A percentile compares a stretch with the other conserved stretches of the same genome.
Evolutionary conservation across 2,329 filamentous ascomycete species (phyloP).

Genomic region (Xylariales sp.): DNA sequence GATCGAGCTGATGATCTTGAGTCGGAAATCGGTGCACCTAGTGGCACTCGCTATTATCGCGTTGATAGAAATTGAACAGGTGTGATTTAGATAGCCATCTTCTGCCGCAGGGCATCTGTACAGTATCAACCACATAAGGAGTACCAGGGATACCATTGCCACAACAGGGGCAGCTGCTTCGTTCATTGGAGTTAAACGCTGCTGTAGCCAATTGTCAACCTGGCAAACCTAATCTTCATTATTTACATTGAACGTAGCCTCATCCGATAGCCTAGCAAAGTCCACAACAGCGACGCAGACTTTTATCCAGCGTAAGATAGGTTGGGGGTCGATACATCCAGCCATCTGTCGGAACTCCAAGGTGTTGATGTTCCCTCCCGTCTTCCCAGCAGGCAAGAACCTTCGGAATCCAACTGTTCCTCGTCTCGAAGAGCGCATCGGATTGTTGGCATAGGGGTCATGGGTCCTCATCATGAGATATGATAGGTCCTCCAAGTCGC

Average conservation of each 20-base stretch:
- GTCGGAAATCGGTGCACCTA: too few species aligned
- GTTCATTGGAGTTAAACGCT: too few species aligned
- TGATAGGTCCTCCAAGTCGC: constrained; percentile 13
- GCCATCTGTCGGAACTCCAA: constrained; percentile 24
- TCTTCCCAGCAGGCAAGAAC: constrained; percentile 15
- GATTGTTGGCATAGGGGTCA: neutral
- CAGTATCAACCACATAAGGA: too few species aligned
- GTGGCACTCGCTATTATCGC: too few species aligned
- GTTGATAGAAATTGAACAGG: too few species aligned
- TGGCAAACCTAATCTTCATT: too few species aligned
- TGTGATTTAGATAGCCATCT: too few species aligned
- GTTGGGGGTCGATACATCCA: constrained; percentile 16
- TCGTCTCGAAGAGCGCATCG: neutral
- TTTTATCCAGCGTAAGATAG: constrained; percentile 18
- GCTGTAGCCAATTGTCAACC: too few species aligned
- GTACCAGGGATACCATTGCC: too few species aligned
- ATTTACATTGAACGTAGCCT: constrained; percentile 11
- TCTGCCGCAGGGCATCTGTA: too few species aligned
- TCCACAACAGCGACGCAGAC: constrained; percentile 17
- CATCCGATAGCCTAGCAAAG: constrained; percentile 14
- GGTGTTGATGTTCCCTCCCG: constrained; percentile 19
- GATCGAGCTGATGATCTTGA: too few species aligned
- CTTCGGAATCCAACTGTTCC: constrained; percentile 16
- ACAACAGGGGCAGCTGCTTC: too few species aligned
- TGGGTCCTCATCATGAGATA: constrained; percentile 9